Evolutionary conservation across 2,329 filamentous ascomycete species (phyloP), one percentile per base, ranked within the genome.

Genomic region (Aspergillus fijiensis): DNA sequence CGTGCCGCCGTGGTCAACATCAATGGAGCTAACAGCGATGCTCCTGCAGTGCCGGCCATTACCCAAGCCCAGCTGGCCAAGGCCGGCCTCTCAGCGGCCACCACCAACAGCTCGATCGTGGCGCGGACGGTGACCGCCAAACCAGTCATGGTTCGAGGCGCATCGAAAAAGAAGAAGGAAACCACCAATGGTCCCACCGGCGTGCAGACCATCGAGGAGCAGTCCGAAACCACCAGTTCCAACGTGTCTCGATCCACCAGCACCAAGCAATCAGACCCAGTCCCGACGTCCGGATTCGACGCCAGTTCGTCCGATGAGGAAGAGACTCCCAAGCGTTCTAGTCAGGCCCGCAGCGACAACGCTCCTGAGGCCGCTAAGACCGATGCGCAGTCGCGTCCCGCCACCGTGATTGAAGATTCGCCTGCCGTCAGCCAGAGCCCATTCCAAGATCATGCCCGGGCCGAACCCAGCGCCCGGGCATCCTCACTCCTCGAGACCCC

Each of bases 1-100:
- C 96, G 95, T 77, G 92, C 95, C 10, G 93, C 92, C 39, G 89
- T 98, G 72, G 92, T 99, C 73, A 96, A 91, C 69, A 92, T 99
- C 76, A 89, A 90, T 59, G 84, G 83, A 21, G 82, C 81, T 58
- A 86, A 80, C 3, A 65, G 67, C 9, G 72, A 76, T 57, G 82
- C 89, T 19, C 91, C 91, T 3, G 90, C 91, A 0, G 88, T 94
- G 5, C 90, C 90, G 6, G 80, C 81, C 59, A 87, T 95, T 67
- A 87, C 92, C 69, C 65, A 72, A 12, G 72, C 76, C 4, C 77
- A 78, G 57, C 67, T 79, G 6, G 72, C 74, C 57, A 78, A 76
- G 60, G 75, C 76, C 10, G 72, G 72, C 12, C 69, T 70, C 12
- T 60, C 74, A 23, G 66, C 70, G n/a, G 64, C 68, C 12, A 69